phyloP scores from a whole-genome alignment of 768 basidiomycete genomes.

The Agrocybe praecox region DNA sequence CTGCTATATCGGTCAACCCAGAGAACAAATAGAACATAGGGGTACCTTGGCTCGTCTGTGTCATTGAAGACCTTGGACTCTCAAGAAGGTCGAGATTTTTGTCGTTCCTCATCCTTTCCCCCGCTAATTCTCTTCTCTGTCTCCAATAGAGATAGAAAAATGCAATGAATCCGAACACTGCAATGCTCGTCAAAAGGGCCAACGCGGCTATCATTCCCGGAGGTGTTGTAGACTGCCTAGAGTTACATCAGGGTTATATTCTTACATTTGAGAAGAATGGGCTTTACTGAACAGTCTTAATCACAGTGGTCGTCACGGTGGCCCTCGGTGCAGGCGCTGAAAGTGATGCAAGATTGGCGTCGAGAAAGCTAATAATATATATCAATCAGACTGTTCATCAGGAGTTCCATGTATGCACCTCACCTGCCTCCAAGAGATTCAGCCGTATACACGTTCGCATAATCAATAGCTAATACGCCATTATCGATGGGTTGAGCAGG shows the following conservation, averaged over 20 bases:
- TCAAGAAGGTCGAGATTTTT: not conserved
- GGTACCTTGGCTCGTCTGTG: not conserved
- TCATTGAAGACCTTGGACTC: not conserved
- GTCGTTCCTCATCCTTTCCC: not conserved
- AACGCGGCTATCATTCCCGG: not conserved
- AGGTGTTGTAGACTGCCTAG: not conserved
- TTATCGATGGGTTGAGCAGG: not conserved
- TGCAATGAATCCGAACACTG: not conserved
- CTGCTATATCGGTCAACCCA: too few species aligned
- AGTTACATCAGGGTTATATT: not conserved
- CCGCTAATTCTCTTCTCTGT: not conserved
- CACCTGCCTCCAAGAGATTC: not conserved
- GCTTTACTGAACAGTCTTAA: not conserved
- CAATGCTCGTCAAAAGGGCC: not conserved
- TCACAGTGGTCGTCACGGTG: not conserved
- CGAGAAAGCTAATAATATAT: not conserved
- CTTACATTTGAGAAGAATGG: not conserved
- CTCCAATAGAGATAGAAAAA: not conserved
- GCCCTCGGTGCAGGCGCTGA: not conserved
- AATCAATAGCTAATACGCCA: not conserved
- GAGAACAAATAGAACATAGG: not conserved
- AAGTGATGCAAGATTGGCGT: not conserved
- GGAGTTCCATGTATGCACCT: not conserved
- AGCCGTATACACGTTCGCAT: not conserved
- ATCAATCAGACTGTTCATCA: too few species aligned